phyloP scores from a whole-genome alignment of 2,329 filamentous ascomycete genomes.

The Paraconiothyrium sp. region DNA sequence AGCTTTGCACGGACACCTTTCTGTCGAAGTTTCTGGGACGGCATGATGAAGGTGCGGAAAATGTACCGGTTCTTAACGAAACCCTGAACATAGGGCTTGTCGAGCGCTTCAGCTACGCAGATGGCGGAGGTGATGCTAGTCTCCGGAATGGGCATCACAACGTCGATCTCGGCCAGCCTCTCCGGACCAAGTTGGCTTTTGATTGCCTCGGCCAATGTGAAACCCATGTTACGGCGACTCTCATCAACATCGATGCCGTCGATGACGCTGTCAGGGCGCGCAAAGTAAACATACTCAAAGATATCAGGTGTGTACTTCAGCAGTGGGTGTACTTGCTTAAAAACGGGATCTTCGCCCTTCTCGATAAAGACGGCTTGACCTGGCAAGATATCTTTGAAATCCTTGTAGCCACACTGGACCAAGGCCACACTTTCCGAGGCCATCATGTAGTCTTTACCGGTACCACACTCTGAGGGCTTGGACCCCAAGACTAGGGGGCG shows the following conservation, averaged over 20 bases:
- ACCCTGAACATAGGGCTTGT: slow-evolving; percentile 80
- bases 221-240: slow-evolving; percentile 86
- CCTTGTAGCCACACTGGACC: slow-evolving; percentile 79
- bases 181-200: slow-evolving; percentile 73
- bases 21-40: slow-evolving; percentile 80
- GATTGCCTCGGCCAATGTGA: slow-evolving; percentile 79
- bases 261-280: slow-evolving; percentile 81
- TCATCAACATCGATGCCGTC: slow-evolving; percentile 89
- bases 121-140: slow-evolving; percentile 85
- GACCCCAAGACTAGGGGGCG: slow-evolving; percentile 83
- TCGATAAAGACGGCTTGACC: slow-evolving; percentile 87
- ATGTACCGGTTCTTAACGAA: slow-evolving; percentile 93
- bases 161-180: slow-evolving; percentile 78
- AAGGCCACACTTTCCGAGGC: slow-evolving; percentile 89
- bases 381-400: slow-evolving; percentile 80
- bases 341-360: slow-evolving; percentile 78
- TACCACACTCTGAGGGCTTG: slow-evolving; percentile 71
- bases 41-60: slow-evolving; percentile 88
- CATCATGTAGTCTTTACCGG: slow-evolving; percentile 85
- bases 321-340: slow-evolving; percentile 75
- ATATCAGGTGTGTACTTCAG: slow-evolving; percentile 82
- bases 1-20: slow-evolving; percentile 91
- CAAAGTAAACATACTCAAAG: slow-evolving; percentile 90
- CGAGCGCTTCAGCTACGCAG: slow-evolving; percentile 76
- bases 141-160: slow-evolving; percentile 84